These are phyloP conservation scores for Ilyonectria robusta DNA, from an alignment of 2,329 filamentous ascomycete species.

Conservation along the genomic window DNA sequence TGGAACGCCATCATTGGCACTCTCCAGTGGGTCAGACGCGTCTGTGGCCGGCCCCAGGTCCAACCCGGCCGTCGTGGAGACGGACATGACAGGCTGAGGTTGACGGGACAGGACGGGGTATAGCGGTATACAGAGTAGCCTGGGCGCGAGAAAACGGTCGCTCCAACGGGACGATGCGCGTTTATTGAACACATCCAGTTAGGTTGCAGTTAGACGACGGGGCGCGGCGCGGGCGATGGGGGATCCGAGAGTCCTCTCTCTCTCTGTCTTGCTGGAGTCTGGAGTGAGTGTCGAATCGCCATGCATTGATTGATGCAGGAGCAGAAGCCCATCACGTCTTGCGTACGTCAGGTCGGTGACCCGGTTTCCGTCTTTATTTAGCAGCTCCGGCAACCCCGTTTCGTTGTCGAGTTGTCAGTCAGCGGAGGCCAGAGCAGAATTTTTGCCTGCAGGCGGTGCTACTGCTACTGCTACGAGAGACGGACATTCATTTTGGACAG, in stretches of 20 bases:
- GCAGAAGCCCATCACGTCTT: not conserved
- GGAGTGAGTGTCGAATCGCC: slow-evolving; percentile 15
- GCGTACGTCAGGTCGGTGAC: slow-evolving; percentile 5
- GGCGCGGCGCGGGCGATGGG: slow-evolving; percentile 5
- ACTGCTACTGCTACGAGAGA: slow-evolving; percentile 15
- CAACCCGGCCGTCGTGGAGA: slow-evolving; percentile 22
- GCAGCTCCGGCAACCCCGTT: slow-evolving; percentile 6
- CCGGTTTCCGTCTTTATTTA: slow-evolving; percentile 19
- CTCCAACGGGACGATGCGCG: slow-evolving; percentile 33
- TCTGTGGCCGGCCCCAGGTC: slow-evolving; percentile 17
- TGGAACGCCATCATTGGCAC: not conserved
- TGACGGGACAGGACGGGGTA: slow-evolving; percentile 17
- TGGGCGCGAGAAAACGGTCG: slow-evolving; percentile 25
- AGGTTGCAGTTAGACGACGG: slow-evolving; percentile 18
- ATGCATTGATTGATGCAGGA: slow-evolving; percentile 10
- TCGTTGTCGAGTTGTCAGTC: not conserved
- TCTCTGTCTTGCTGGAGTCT: not conserved
- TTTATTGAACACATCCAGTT: slow-evolving; percentile 30
- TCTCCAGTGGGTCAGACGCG: slow-evolving; percentile 41
- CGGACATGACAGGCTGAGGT: slow-evolving; percentile 11
- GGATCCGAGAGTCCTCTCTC: slow-evolving; percentile 20
- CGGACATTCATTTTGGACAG: slow-evolving; percentile 17
- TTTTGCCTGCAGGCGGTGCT: not conserved
- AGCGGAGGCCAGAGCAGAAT: not conserved
- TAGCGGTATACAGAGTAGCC: not conserved